phyloP scores from a whole-genome alignment of 1,284 basidiomycete genomes.

The Rhodotorula sp. region DNA sequence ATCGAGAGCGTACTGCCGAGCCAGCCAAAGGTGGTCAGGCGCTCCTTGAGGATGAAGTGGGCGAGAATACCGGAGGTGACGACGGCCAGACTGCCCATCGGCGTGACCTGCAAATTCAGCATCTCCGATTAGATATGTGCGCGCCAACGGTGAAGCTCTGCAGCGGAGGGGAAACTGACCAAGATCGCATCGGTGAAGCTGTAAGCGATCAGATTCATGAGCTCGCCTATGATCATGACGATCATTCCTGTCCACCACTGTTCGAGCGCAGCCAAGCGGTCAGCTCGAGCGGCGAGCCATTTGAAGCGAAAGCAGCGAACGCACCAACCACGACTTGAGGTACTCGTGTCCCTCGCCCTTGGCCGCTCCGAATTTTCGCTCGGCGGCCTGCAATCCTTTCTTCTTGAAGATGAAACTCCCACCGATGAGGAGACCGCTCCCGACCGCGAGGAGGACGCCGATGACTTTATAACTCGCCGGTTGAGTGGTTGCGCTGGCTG shows the following conservation, averaged over 20 bases:
- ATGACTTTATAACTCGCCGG: slow-evolving; percentile 49
- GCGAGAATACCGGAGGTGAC: slow-evolving; percentile 93
- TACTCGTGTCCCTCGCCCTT: slow-evolving; percentile 93
- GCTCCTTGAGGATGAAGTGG: slow-evolving; percentile 89
- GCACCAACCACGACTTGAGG: slow-evolving; percentile 66
- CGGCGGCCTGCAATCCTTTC: slow-evolving; percentile 56
- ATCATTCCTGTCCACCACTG: slow-evolving; percentile 80
- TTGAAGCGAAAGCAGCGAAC: slow-evolving; percentile 1
- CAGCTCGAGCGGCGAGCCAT: neutral
- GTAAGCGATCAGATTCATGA: slow-evolving; percentile 83
- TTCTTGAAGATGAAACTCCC: slow-evolving; percentile 80
- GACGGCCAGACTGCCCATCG: slow-evolving; percentile 91
- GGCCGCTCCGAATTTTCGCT: slow-evolving; percentile 55
- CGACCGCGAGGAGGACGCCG: slow-evolving; percentile 72
- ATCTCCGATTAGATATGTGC: neutral
- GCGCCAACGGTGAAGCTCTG: no score
- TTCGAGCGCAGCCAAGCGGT: slow-evolving; percentile 31
- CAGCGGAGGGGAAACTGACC: slow-evolving; percentile 44
- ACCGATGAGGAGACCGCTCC: slow-evolving; percentile 85
- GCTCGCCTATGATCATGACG: slow-evolving; percentile 53
- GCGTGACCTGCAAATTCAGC: slow-evolving; percentile 61
- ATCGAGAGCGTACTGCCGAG: slow-evolving; percentile 78
- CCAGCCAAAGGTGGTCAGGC: slow-evolving; percentile 77
- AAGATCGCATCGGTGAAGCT: slow-evolving; percentile 86
- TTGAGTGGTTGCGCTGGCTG: neutral